phyloP scores from a whole-genome alignment of 768 basidiomycete species.

The Lentinula detonsa region DNA sequence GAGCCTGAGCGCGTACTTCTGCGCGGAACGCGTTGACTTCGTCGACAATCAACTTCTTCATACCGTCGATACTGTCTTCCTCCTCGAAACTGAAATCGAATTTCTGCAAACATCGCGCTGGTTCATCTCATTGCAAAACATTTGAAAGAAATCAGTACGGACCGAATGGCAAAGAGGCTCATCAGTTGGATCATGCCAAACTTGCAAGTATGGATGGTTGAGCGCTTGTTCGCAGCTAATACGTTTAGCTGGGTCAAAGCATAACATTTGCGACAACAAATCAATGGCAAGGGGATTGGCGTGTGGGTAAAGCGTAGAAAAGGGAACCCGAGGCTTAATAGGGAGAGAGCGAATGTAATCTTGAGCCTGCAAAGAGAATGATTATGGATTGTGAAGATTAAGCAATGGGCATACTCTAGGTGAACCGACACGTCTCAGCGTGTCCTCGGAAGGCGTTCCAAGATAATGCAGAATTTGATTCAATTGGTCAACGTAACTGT shows the following conservation, averaged over 20 bases:
- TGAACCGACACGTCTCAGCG: slow-evolving; percentile 91
- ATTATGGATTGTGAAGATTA: background rate
- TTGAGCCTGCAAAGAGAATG: slow-evolving; percentile 62
- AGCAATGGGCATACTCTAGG: slow-evolving; percentile 60
- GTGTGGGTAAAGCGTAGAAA: slow-evolving; percentile 86
- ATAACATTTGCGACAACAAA: slow-evolving; percentile 83
- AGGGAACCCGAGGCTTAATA: slow-evolving; percentile 92
- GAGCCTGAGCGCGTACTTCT: slow-evolving; percentile 81
- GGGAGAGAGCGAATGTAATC: slow-evolving; percentile 98
- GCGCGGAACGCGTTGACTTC: slow-evolving; percentile 88
- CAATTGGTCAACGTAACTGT: slow-evolving; percentile 94
- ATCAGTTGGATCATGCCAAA: slow-evolving; percentile 98
- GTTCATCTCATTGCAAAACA: background rate
- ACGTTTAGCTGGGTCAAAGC: slow-evolving; percentile 94
- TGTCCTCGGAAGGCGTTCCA: slow-evolving; percentile 97
- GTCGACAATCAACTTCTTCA: slow-evolving; percentile 92
- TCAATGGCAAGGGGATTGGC: slow-evolving; percentile 95
- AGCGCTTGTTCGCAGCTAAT: slow-evolving; percentile 96
- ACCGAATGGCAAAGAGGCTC: slow-evolving; percentile 84
- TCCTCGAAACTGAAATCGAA: slow-evolving; percentile 97
- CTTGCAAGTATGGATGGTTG: slow-evolving; percentile 89
- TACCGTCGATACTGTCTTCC: slow-evolving; percentile 94
- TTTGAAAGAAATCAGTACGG: slow-evolving; percentile 13
- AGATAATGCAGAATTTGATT: slow-evolving; percentile 98
- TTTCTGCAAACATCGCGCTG: slow-evolving; percentile 37